Percentiles rank a stretch among this genome's conserved stretches.
Conservation (phyloP, 1,139 yeast genomes). For the Lodderomyces metapsilosis region DNA sequence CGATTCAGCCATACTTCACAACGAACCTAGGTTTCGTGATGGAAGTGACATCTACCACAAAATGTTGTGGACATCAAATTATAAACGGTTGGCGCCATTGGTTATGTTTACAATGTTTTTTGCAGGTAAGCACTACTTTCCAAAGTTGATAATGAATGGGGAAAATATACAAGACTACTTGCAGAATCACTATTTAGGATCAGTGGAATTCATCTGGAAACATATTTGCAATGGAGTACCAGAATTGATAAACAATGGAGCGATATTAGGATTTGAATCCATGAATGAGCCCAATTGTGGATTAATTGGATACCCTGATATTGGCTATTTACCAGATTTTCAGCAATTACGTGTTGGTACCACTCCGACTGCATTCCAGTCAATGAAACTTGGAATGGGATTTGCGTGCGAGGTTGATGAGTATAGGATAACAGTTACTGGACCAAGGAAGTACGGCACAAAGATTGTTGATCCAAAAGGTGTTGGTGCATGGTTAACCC, state of each 20-base stretch:
- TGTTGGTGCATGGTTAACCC: slow-evolving; percentile 62
- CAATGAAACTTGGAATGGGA: slow-evolving; percentile 72
- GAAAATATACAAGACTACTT: slow-evolving; percentile 75
- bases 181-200: slow-evolving; percentile 59
- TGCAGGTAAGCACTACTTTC: slow-evolving; percentile 72
- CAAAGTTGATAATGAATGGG: slow-evolving; percentile 66
- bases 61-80: slow-evolving; percentile 94
- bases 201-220: slow-evolving; percentile 55
- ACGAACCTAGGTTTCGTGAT: slow-evolving; percentile 36
- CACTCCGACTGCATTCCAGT: slow-evolving; percentile 64
- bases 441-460: slow-evolving; percentile 66
- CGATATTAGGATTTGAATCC: slow-evolving; percentile 76
- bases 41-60: slow-evolving; percentile 57
- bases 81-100: slow-evolving; percentile 69
- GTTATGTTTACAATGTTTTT: slow-evolving; percentile 87
- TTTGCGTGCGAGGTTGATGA: slow-evolving; percentile 60
- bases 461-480: slow-evolving; percentile 66
- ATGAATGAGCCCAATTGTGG: slow-evolving; percentile 86
- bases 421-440: slow-evolving; percentile 66
- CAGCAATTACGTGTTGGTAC: slow-evolving; percentile 65
- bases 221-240: slow-evolving; percentile 50
- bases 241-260: slow-evolving; percentile 50
- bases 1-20: slow-evolving; percentile 77
- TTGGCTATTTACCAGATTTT: slow-evolving; percentile 46
- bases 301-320: slow-evolving; percentile 51